Evolutionary conservation across 768 basidiomycete species (phyloP).

Genomic region (Leucocoprinus leucothites): DNA sequence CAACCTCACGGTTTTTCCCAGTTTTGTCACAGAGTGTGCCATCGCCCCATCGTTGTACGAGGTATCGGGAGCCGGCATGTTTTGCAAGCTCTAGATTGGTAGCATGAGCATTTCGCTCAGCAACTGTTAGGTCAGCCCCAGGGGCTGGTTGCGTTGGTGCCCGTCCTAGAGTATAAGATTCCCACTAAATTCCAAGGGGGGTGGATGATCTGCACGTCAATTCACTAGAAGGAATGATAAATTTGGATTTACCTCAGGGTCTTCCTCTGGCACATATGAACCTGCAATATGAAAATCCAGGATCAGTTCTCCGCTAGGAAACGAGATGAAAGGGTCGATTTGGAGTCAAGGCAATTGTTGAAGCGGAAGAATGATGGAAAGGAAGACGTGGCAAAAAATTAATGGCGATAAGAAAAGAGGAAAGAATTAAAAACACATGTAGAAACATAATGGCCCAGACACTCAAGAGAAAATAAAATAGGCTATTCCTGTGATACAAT

Average conservation of each 20-base stretch:
- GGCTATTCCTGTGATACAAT: conserved; percentile 3
- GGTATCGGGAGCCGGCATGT: conserved; percentile 80
- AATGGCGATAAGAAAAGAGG: conserved; percentile 18
- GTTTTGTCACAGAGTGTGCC: conserved; percentile 95
- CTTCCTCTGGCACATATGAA: conserved; percentile 78
- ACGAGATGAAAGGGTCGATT: conserved; percentile 17
- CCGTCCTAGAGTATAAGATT: conserved; percentile 74
- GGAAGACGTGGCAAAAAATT: conserved; percentile 19
- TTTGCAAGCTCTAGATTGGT: conserved; percentile 76
- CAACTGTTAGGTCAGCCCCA: conserved; percentile 61
- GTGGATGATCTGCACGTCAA: conserved; percentile 6
- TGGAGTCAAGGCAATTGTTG: neutral
- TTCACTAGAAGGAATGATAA: conserved; percentile 24
- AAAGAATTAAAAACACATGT: conserved; percentile 13
- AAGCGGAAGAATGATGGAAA: conserved; percentile 10
- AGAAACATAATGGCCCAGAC: conserved; percentile 11
- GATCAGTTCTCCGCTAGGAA: conserved; percentile 8
- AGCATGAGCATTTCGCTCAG: conserved; percentile 61
- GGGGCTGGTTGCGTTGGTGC: conserved; percentile 60
- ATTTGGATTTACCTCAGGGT: conserved; percentile 57
- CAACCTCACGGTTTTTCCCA: conserved; percentile 80
- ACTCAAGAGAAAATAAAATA: conserved; percentile 11
- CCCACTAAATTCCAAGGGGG: conserved; percentile 47
- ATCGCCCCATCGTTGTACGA: conserved; percentile 88
- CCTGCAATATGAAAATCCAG: conserved; percentile 38